Base-by-base conservation (phyloP, 768 basidiomycete genomes). In the Trametes villosa region DNA sequence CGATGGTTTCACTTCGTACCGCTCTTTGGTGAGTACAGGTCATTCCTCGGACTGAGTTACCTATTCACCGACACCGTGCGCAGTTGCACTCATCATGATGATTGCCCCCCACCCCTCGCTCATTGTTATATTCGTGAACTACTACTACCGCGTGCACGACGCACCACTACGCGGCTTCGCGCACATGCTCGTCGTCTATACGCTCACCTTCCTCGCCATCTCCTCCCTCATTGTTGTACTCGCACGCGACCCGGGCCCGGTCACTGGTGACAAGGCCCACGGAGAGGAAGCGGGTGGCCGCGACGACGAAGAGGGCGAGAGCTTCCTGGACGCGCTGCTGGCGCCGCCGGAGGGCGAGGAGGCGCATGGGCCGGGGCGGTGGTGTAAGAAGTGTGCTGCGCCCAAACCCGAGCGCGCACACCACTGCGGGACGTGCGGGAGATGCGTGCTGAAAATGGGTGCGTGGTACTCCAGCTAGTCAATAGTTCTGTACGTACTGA, bases 401-500 rank as follows among this genome's bases (percentile, higher is more conserved):
- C 86, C 89, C 0, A 92, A 89, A 74, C 89, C 91, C 5, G 91
- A 92, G 66, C 79, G 92, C 48, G 74, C 90, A 2, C 92, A 94
- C 68, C 92, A 94, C 68, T 94, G 91, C 42, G 64, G 67, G 22
- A 36, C 67, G 6, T 94, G 92, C 70, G 84, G 85, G 36, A 81
- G 90, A 36, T 94, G 92, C 69, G 87, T 93, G 12, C 75, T 94
- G 38, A 94, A 92, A 75, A 88, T 92, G 89, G 92, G 91, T 91
- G 52, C 57, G 86, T 74, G 7, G 18, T 1, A 15, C 18, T 24
- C 17, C 27, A 30, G 33, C 18, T 15, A 11, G 27, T 53, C 18
- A 26, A 33, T 50, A 40, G 24, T 8, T 34, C 29, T 40, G 17
- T 15, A 22, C 47, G 12, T 54, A 26, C 40, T 33, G 11, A 33